phyloP scores from a whole-genome alignment of 1,139 yeast genomes.

The Pichia terricola region DNA sequence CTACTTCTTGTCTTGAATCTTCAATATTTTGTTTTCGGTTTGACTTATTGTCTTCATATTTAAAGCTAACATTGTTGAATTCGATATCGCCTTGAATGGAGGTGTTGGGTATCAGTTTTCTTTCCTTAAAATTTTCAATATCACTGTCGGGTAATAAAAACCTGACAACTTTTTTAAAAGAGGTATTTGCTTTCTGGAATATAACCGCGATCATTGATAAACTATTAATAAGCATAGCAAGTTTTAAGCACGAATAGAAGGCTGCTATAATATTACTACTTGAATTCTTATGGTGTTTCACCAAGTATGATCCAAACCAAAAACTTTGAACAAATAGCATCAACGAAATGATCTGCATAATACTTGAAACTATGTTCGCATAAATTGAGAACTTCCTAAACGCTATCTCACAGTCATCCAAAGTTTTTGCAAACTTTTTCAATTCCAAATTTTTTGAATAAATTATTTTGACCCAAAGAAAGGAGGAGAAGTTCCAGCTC shows the following conservation, averaged over 20 bases:
- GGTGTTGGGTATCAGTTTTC: conserved; percentile 13
- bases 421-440: conserved; percentile 31
- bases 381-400: conserved; percentile 40
- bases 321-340: conserved; percentile 85
- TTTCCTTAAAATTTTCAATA: conserved; percentile 8
- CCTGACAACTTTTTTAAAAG: conserved; percentile 34
- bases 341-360: conserved; percentile 47
- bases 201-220: conserved; percentile 44
- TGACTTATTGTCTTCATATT: conserved; percentile 38
- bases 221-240: conserved; percentile 50
- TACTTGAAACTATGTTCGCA: conserved; percentile 48
- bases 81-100: conserved; percentile 33
- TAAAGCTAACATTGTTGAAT: conserved; percentile 46
- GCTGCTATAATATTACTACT: conserved; percentile 70
- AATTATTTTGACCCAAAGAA: conserved; percentile 51
- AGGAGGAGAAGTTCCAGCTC: conserved; percentile 61
- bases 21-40: not conserved
- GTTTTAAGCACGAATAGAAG: conserved; percentile 67
- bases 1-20: too few species aligned
- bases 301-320: conserved; percentile 75
- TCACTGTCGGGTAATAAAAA: conserved; percentile 20
- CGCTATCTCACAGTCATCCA: conserved; percentile 36
- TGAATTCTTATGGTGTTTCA: conserved; percentile 37
- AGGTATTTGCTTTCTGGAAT: conserved; percentile 57
- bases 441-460: conserved; percentile 49